Evolutionary conservation across 768 basidiomycete species (phyloP).

Genomic region (Hirschioporus abietinus): DNA sequence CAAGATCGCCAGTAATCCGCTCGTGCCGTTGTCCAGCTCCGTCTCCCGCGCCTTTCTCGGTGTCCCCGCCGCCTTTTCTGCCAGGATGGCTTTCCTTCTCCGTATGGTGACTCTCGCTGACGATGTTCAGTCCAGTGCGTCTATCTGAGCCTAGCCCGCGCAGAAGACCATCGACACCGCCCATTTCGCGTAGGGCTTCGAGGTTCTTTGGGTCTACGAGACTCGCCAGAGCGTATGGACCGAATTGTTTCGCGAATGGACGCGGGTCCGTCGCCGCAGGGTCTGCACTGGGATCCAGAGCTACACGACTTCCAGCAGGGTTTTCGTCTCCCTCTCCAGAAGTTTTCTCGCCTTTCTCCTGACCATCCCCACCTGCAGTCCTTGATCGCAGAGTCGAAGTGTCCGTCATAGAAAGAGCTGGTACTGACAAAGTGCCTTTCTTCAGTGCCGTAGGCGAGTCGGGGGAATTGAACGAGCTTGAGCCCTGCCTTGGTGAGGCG

Average conservation of each 20-base stretch:
- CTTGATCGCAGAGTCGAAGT: constrained; percentile 12
- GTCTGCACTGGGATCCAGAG: constrained; percentile 35
- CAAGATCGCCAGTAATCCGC: constrained; percentile 18
- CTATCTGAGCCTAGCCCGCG: constrained; percentile 67
- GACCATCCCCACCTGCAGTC: constrained; percentile 24
- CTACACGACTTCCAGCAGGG: constrained; percentile 22
- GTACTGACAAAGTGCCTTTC: constrained; percentile 8
- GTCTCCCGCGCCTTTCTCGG: constrained; percentile 21
- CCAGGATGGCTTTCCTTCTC: constrained; percentile 14
- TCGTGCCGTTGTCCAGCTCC: constrained; percentile 30
- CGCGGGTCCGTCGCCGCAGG: constrained; percentile 41
- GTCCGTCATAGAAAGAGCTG: not conserved
- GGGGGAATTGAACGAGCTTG: constrained; percentile 19
- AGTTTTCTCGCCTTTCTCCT: constrained; percentile 15
- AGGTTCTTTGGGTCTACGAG: constrained; percentile 88
- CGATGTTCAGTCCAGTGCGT: constrained; percentile 36
- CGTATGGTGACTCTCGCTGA: constrained; percentile 11
- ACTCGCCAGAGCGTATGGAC: constrained; percentile 71
- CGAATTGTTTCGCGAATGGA: constrained; percentile 56
- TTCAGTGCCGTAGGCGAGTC: constrained; percentile 14
- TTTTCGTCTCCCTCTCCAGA: constrained; percentile 15
- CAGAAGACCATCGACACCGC: constrained; percentile 65
- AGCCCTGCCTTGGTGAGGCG: constrained; percentile 25
- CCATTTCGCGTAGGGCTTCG: constrained; percentile 56
- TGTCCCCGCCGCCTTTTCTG: constrained; percentile 9